phyloP scores from a whole-genome alignment of 2,329 filamentous ascomycete genomes.

The Mariannaea elegans region DNA sequence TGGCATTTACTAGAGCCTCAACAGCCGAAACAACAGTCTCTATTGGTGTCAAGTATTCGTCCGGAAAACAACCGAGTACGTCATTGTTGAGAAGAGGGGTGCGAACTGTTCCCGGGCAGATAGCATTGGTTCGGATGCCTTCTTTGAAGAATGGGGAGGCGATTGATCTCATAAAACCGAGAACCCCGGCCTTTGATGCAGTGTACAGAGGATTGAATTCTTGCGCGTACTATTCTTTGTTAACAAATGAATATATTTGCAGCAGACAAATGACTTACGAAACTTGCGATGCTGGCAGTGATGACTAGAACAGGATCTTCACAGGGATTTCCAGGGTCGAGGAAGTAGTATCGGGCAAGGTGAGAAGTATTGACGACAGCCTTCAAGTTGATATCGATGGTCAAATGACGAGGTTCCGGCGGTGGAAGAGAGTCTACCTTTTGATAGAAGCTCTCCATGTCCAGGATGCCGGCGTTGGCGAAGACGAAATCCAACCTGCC shows the following conservation, averaged over 20 bases:
- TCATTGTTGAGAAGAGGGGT: constrained; percentile 5
- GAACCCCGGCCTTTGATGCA: constrained; percentile 12
- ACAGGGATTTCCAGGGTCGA: not conserved
- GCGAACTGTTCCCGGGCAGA: constrained; percentile 11
- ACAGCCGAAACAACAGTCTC: constrained; percentile 8
- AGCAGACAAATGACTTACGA: not conserved
- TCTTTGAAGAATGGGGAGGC: constrained; percentile 7
- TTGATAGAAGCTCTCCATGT: constrained; percentile 50
- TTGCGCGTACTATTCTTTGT: constrained; percentile 2
- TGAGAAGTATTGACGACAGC: constrained; percentile 49
- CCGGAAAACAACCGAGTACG: constrained; percentile 1
- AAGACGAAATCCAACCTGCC: constrained; percentile 57
- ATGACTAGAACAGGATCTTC: constrained; percentile 1
- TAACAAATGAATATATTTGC: too few relatives aligned
- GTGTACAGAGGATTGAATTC: constrained; percentile 15
- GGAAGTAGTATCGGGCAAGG: constrained; percentile 50
- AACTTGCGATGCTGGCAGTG: constrained; percentile 13
- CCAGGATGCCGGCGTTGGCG: constrained; percentile 57
- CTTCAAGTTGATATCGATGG: constrained; percentile 46
- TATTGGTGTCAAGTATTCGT: constrained; percentile 10
- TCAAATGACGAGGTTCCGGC: constrained; percentile 1
- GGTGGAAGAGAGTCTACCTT: constrained; percentile 19
- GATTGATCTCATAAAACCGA: constrained; percentile 16
- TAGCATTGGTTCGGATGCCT: constrained; percentile 14
- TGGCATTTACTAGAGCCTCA: not conserved